Percentiles rank a stretch among this genome's conserved stretches.
phyloP scores from a whole-genome alignment of 192 early-diverging fungal species.

The Kappamyces sp. region DNA sequence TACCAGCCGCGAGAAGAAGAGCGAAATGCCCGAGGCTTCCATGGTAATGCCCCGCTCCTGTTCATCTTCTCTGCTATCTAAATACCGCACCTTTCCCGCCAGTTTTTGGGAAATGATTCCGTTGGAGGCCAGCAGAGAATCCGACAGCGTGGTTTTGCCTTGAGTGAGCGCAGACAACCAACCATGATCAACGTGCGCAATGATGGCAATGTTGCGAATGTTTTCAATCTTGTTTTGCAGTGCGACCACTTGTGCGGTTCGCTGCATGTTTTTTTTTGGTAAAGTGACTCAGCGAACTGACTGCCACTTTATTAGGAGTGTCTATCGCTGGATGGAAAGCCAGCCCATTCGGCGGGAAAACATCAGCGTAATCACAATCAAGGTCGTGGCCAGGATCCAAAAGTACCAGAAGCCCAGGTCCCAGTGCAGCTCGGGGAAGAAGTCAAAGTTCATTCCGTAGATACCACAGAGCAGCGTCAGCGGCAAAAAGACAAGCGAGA shows the following conservation, averaged over 20 bases:
- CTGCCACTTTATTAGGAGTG: no score
- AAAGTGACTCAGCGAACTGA: no score
- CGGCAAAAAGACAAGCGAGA: conserved; percentile 30
- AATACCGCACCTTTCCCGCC: conserved; percentile 90
- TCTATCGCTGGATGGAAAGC: background rate
- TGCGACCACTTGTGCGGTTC: conserved; percentile 13
- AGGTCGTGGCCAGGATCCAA: conserved; percentile 5
- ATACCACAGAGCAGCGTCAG: conserved; percentile 32
- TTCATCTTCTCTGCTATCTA: conserved; percentile 95
- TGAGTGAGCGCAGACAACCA: conserved; percentile 10
- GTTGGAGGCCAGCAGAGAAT: conserved; percentile 92
- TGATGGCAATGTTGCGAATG: conserved; percentile 95
- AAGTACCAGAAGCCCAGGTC: conserved; percentile 10
- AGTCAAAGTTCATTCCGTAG: conserved; percentile 40
- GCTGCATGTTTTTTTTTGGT: no score
- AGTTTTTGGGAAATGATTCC: conserved; percentile 95
- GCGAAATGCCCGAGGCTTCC: conserved; percentile 92
- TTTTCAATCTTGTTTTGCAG: conserved; percentile 62
- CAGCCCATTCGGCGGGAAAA: conserved; percentile 1
- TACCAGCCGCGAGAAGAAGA: conserved; percentile 77
- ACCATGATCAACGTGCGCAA: conserved; percentile 97
- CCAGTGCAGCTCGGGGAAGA: conserved; percentile 19
- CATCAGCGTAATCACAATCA: background rate
- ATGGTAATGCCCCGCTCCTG: conserved; percentile 98
- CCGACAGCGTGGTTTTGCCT: conserved; percentile 92